Evolutionary conservation across 441 rosid genomes (phyloP), one percentile per base, ranked within the genome.

Genomic region (Melianthus villosus): DNA sequence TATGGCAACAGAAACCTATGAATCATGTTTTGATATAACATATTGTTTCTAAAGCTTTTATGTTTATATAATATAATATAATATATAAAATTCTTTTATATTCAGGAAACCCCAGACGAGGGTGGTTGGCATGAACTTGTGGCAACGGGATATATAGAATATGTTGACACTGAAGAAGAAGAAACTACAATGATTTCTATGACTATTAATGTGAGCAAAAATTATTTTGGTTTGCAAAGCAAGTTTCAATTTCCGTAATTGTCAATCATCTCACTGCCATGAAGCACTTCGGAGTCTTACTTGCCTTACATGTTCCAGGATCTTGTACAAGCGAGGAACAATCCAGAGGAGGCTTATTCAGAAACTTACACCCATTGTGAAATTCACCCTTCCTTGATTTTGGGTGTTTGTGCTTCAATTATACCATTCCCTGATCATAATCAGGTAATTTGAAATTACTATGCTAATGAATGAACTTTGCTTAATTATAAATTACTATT

Each of bases 391-490:
- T 89, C 98, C 35, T 54, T 89, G 55, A 84, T 89, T 59, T 57
- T 89, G 54, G 98, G 98, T 22, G 96, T 84, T 33, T 89, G 96
- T 56, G 96, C 98, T 49, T 89, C 98, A 34, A 89, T 81, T 48
- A 89, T 89, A 62, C 98, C 98, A 23, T 89, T 89, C 62, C 98
- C 98, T 16, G 98, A 89, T 53, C 98, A 89, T 53, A 89, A 89
- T 60, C 98, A 89, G 89, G 98, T 72, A 53, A 40, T 44, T 25
- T 22, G n/a, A n/a, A n/a, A n/a, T n/a, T n/a, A n/a, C 42, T 44
- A 20, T 28, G 15, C 46, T 53, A 15, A n/a, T n/a, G n/a, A n/a
- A n/a, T n/a, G n/a, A n/a, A n/a, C n/a, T n/a, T n/a, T n/a, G n/a
- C n/a, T n/a, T n/a, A n/a, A n/a, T n/a, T n/a, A n/a, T n/a, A n/a